Evolutionary conservation across 768 basidiomycete genomes (phyloP).

Genomic region (Candolleomyces aberdarensis): DNA sequence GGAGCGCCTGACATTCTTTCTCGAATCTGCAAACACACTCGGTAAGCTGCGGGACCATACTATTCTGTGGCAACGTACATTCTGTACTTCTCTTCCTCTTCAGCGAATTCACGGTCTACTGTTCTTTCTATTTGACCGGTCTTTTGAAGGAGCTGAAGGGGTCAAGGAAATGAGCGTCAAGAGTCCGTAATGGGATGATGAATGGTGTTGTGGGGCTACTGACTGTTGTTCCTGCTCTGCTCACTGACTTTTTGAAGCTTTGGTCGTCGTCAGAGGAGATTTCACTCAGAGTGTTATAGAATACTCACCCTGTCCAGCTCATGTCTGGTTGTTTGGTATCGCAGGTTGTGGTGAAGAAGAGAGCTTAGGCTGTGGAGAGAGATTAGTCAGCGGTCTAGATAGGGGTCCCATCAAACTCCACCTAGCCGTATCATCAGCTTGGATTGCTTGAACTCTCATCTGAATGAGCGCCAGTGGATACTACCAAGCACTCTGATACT

Average conservation of each 20-base stretch:
- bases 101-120: conserved; percentile 88
- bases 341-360: background rate
- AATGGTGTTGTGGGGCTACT: conserved; percentile 19
- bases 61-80: conserved; percentile 50
- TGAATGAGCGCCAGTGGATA: no score
- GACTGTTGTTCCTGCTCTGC: conserved; percentile 88
- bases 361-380: no score
- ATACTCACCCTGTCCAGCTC: conserved; percentile 56
- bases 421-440: no score
- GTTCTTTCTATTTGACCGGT: conserved; percentile 97
- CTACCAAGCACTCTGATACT: no score
- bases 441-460: no score
- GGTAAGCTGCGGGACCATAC: background rate
- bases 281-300: background rate
- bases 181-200: conserved; percentile 10
- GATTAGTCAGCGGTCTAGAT: no score
- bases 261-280: conserved; percentile 2
- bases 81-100: conserved; percentile 89
- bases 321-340: conserved; percentile 24
- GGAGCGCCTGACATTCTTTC: conserved; percentile 90
- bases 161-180: background rate
- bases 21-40: conserved; percentile 62
- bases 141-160: conserved; percentile 84
- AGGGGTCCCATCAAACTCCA: no score
- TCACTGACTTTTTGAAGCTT: conserved; percentile 93